Evolutionary conservation across 192 early-diverging fungal species (phyloP).

Genomic region (Pilobolus umbonatus): DNA sequence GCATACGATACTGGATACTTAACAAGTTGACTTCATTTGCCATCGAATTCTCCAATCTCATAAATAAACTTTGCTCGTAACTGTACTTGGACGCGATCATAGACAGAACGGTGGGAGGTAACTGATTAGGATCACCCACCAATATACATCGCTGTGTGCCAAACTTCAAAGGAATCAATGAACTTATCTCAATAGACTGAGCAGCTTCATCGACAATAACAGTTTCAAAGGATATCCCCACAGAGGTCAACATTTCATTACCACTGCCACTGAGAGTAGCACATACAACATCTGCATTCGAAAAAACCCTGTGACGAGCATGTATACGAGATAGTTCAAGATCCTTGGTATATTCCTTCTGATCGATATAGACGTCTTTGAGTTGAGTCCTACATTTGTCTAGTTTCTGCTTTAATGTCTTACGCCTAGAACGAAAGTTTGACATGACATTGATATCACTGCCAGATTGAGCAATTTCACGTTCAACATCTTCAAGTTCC

Average conservation of each 20-base stretch:
- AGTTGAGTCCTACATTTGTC: conserved; percentile 19
- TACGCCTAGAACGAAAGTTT: conserved; percentile 11
- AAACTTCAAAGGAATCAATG: conserved; percentile 85
- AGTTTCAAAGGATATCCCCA: conserved; percentile 66
- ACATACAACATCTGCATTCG: conserved; percentile 78
- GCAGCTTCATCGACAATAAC: conserved; percentile 97
- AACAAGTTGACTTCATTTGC: conserved; percentile 70
- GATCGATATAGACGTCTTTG: conserved; percentile 24
- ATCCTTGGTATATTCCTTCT: conserved; percentile 21
- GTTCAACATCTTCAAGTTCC: conserved; percentile 36
- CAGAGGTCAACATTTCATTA: conserved; percentile 68
- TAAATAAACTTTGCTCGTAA: conserved; percentile 90
- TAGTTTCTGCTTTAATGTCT: conserved; percentile 19
- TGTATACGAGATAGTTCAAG: conserved; percentile 44
- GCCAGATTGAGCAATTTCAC: conserved; percentile 36
- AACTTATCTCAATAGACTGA: conserved; percentile 84
- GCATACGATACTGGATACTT: conserved; percentile 96
- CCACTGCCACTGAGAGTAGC: conserved; percentile 85
- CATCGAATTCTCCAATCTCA: conserved; percentile 67
- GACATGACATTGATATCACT: conserved; percentile 33
- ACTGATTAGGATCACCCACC: conserved; percentile 91
- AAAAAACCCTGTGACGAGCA: conserved; percentile 61
- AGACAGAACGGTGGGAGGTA: conserved; percentile 89
- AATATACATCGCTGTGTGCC: conserved; percentile 77
- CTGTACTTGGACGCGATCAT: conserved; percentile 54